Percentiles rank a stretch among this genome's conserved stretches.
Evolutionary conservation across 352 stramenopile species (phyloP).

Genomic region (Hyaloperonospora arabidopsidis): DNA sequence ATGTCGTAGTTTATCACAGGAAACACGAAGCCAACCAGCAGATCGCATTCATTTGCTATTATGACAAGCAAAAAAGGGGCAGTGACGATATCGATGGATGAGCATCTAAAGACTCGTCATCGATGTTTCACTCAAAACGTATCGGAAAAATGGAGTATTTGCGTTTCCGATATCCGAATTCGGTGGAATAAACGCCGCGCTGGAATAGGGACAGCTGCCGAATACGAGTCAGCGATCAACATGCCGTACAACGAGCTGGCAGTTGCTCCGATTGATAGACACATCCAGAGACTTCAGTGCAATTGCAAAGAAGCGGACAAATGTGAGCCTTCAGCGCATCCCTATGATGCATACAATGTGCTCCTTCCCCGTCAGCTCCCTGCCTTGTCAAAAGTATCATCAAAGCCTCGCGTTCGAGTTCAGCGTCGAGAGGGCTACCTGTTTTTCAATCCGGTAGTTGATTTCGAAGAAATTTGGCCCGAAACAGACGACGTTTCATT

Average conservation of each 20-base stretch:
- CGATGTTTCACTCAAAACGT: no score
- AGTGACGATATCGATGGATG: no score
- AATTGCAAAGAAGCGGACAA: slow-evolving; percentile 40
- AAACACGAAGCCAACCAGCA: no score
- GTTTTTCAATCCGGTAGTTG: slow-evolving; percentile 26
- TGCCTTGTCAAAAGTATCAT: no score
- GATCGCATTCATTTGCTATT: no score
- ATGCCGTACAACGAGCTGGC: slow-evolving; percentile 65
- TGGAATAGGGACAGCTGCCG: slow-evolving; percentile 80
- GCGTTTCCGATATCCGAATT: slow-evolving; percentile 46
- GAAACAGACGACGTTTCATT: slow-evolving; percentile 54
- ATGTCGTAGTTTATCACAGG: no score
- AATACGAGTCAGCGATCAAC: slow-evolving; percentile 51
- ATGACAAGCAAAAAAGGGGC: no score
- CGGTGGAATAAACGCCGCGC: slow-evolving; percentile 70
- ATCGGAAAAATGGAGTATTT: neutral
- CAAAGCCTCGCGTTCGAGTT: slow-evolving; percentile 1
- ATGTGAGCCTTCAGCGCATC: slow-evolving; percentile 35
- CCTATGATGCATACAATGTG: slow-evolving; percentile 34
- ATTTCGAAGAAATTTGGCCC: slow-evolving; percentile 41
- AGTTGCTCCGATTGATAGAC: slow-evolving; percentile 61
- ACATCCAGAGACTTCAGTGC: slow-evolving; percentile 45
- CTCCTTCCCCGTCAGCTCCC: no score
- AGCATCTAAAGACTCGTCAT: no score
- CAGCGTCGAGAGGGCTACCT: slow-evolving; percentile 16